These are phyloP conservation scores for Daldinia decipiens DNA, from an alignment of 495 filamentous ascomycete genomes.

Conservation along the genomic window DNA sequence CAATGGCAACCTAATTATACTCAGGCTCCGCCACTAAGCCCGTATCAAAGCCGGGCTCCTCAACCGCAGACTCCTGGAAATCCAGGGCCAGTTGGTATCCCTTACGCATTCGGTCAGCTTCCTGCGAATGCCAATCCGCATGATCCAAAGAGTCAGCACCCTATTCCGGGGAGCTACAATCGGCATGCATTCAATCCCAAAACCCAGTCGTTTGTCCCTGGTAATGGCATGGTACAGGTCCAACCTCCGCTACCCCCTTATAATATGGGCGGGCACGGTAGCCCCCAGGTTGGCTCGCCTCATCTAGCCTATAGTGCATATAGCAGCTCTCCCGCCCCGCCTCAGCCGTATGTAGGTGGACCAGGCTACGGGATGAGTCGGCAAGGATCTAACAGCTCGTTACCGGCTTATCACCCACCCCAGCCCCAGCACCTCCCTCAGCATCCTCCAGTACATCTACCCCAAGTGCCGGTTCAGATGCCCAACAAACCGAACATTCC, in stretches of 20 bases:
- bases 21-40: constrained; percentile 44
- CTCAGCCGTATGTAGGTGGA: constrained; percentile 50
- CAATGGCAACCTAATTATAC: constrained; percentile 52
- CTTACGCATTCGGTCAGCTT: constrained; percentile 81
- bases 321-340: constrained; percentile 53
- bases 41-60: constrained; percentile 40
- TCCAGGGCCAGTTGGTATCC: constrained; percentile 54
- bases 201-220: constrained; percentile 87
- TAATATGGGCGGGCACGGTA: constrained; percentile 52
- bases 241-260: constrained; percentile 48
- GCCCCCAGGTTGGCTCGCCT: constrained; percentile 58
- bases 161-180: constrained; percentile 83
- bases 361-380: constrained; percentile 63
- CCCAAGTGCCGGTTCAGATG: constrained; percentile 50
- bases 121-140: constrained; percentile 74
- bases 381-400: constrained; percentile 63
- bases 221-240: constrained; percentile 59
- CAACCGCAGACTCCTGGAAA: constrained; percentile 51
- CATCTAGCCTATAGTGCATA: constrained; percentile 56
- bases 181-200: constrained; percentile 91
- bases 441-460: constrained; percentile 43
- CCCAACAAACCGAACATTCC: constrained; percentile 50
- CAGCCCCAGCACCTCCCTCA: constrained; percentile 50
- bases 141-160: constrained; percentile 74
- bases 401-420: constrained; percentile 56